A percentile compares a stretch with the other conserved stretches of the same genome.
phyloP scores from a whole-genome alignment of 73 alveolate genomes.

The Tetrahymena malaccensis region DNA sequence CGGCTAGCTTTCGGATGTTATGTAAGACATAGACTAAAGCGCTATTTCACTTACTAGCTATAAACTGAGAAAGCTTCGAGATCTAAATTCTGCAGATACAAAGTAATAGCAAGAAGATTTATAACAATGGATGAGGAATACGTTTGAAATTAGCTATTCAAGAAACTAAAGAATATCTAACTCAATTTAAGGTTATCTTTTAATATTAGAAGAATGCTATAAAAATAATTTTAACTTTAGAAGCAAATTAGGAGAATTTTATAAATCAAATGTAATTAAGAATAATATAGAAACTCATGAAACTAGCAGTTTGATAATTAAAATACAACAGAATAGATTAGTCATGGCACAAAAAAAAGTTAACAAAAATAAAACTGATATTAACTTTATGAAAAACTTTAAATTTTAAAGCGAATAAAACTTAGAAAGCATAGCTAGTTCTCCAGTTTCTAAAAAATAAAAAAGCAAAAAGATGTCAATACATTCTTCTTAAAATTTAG shows the following conservation, averaged over 20 bases:
- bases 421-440: not conserved
- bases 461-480: not conserved
- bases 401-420: not conserved
- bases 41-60: not conserved
- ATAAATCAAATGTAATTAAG: not conserved
- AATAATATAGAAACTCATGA: not conserved
- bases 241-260: not conserved
- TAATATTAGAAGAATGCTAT: not conserved
- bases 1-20: not conserved
- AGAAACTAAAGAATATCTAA: not conserved
- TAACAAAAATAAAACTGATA: not conserved
- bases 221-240: not conserved
- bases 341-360: not conserved
- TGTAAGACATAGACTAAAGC: not conserved
- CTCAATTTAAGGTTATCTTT: not conserved
- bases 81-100: not conserved
- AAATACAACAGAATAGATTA: not conserved
- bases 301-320: not conserved
- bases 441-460: not conserved
- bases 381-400: not conserved
- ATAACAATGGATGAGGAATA: not conserved
- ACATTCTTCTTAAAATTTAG: not conserved
- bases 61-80: not conserved
- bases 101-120: not conserved
- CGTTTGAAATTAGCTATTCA: not conserved